A percentile compares a stretch with the other conserved stretches of the same genome.
These are phyloP conservation scores for Mucor mucedo DNA, from an alignment of 371 early-diverging fungal species.

Conservation along the genomic window DNA sequence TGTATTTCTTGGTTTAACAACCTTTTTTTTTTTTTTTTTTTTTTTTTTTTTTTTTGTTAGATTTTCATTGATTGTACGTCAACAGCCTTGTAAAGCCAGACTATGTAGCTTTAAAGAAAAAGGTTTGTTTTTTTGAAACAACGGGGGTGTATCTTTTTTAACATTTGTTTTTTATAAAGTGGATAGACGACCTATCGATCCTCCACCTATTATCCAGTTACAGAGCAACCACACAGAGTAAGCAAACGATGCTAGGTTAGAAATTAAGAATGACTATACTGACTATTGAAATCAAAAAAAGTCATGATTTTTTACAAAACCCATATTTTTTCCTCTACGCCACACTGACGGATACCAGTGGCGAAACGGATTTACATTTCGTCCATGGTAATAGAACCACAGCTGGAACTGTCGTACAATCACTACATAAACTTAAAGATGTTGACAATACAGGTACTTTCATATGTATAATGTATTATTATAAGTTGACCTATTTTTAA, in stretches of 20 bases:
- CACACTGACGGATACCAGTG: conserved; percentile 38
- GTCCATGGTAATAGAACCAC: conserved; percentile 49
- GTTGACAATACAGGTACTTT: conserved; percentile 42
- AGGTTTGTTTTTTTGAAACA: conserved; percentile 31
- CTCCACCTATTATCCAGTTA: conserved; percentile 54
- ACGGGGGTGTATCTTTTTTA: neutral
- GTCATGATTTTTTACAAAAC: conserved; percentile 30
- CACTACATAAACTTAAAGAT: conserved; percentile 55
- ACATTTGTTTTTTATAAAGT: conserved; percentile 27
- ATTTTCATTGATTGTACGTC: conserved; percentile 46
- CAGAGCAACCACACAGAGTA: conserved; percentile 23
- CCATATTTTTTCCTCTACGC: conserved; percentile 52
- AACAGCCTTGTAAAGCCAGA: conserved; percentile 60
- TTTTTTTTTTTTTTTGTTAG: conserved; percentile 6
- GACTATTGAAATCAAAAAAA: neutral
- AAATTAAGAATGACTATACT: too few species aligned
- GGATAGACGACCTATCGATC: conserved; percentile 56
- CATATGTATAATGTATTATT: neutral
- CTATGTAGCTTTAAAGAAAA: conserved; percentile 65
- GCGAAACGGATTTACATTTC: conserved; percentile 38
- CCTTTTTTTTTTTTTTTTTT: neutral
- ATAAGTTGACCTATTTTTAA: neutral
- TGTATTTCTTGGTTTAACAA: neutral
- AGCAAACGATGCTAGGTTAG: neutral
- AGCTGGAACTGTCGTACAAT: conserved; percentile 56